Evolutionary conservation across 805 yeast genomes (phyloP).

Genomic region (Pichia sporocuriosa): DNA sequence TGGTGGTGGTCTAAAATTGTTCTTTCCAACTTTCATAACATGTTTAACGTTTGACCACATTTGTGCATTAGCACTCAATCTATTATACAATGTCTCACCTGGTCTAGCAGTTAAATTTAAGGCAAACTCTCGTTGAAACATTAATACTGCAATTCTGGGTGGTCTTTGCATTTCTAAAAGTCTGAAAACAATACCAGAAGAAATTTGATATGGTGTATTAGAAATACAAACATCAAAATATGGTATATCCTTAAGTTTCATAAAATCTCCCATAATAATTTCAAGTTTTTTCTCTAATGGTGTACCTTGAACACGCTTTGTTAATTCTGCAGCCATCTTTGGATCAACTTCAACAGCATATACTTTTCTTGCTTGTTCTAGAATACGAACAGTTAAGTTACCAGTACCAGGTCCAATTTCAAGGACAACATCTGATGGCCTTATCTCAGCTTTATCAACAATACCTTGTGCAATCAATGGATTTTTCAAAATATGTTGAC

Average conservation of each 20-base stretch:
- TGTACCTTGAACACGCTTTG: constrained; percentile 97
- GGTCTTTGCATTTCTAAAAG: constrained; percentile 86
- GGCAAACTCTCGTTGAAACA: constrained; percentile 98
- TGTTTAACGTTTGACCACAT: constrained; percentile 99
- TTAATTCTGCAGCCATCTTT: constrained; percentile 98
- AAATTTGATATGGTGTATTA: constrained; percentile 95
- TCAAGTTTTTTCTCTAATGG: constrained; percentile 88
- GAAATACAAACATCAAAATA: constrained; percentile 94
- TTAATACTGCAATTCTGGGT: constrained; percentile 88
- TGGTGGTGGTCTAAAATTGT: constrained; percentile 97
- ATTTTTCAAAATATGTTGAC: constrained; percentile 94
- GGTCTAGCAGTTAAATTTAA: constrained; percentile 89
- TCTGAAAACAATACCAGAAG: constrained; percentile 93
- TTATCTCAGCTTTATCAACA: constrained; percentile 90
- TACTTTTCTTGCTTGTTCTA: constrained; percentile 91
- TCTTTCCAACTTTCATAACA: constrained; percentile 96
- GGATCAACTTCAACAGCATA: constrained; percentile 98
- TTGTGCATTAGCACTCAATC: constrained; percentile 93
- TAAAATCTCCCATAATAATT: constrained; percentile 88
- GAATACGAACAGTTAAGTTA: constrained; percentile 84
- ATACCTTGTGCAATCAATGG: constrained; percentile 97
- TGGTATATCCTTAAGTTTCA: constrained; percentile 83
- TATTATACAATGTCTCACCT: constrained; percentile 89
- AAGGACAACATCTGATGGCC: constrained; percentile 85
- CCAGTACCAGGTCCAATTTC: constrained; percentile 99